Evolutionary conservation across 1,139 yeast genomes (phyloP).

Genomic region (Saccharomyces pastorianus): DNA sequence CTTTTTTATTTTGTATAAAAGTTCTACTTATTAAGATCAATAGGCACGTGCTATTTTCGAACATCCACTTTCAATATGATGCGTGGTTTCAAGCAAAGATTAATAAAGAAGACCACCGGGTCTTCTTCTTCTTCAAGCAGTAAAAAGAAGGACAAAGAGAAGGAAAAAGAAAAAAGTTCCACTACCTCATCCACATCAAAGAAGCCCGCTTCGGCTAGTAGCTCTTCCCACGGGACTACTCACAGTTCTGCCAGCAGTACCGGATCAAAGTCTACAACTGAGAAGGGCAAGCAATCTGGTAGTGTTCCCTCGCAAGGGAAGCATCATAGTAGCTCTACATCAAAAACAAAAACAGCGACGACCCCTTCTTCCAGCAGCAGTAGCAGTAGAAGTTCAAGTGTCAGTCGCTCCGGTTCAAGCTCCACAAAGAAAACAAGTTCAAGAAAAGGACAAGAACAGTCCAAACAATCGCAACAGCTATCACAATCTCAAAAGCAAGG

Average conservation of each 20-base stretch:
- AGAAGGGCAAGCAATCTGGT: not conserved
- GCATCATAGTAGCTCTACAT: not conserved
- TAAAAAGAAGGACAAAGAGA: conserved; percentile 25
- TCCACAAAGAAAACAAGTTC: conserved; percentile 8
- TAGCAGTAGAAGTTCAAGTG: not conserved
- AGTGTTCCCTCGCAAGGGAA: conserved; percentile 1
- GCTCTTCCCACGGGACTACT: not conserved
- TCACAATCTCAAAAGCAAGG: conserved; percentile 5
- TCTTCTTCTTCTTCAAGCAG: conserved; percentile 20
- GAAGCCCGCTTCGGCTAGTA: not conserved
- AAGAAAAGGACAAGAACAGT: conserved; percentile 6
- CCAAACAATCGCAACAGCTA: conserved; percentile 10
- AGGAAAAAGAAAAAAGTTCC: conserved; percentile 14
- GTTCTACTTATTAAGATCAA: not conserved
- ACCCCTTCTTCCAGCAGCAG: conserved; percentile 1
- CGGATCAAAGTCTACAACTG: not conserved
- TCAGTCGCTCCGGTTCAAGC: conserved; percentile 11
- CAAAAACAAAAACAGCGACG: conserved; percentile 3
- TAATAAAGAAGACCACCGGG: conserved; percentile 31
- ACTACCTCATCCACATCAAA: not conserved
- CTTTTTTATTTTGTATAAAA: not conserved
- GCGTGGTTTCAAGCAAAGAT: conserved; percentile 41
- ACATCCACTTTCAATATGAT: conserved; percentile 32
- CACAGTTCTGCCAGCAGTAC: conserved; percentile 1
- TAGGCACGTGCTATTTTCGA: not conserved